Base-by-base conservation (phyloP, 768 basidiomycete genomes). In the Daedaleopsis sinensis region DNA sequence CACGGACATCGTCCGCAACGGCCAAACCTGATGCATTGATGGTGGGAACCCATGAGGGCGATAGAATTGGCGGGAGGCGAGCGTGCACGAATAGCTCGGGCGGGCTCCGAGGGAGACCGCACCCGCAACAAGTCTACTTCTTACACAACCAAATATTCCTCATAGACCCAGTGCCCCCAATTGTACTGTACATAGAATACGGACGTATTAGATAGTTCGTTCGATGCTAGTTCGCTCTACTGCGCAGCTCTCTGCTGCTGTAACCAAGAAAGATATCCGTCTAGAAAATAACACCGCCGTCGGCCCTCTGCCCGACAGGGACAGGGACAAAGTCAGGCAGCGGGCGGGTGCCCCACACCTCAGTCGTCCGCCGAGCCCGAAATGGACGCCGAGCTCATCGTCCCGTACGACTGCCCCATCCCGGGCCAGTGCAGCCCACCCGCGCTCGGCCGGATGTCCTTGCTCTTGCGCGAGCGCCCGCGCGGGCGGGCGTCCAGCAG, bases 401-500 rank as follows among this genome's bases (percentile, higher is more conserved):
- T 21, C 3, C 60, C 54, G 5, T 24, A 21, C 1, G 60, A 61
- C 18, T 43, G 49, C 2, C 49, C 55, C 23, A 23, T 13, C 3
- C 10, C 3, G 3, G 60, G 50, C 5, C 38, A 27, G 23, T 52
- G 55, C 61, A 62, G 51, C 36, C 51, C 57, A 36, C 38, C 47
- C 43, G 44, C 13, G 46, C 63, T 62, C 15, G 66, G 27, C 55
- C 67, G 55, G 27, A 68, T 65, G 37, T 80, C 79, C 63, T 80
- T 80, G 67, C 73, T 80, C 50, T 69, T 71, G 36, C 75, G 73
- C 23, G 72, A 72, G 24, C 72, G 63, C 4, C 71, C 71, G 24
- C 72, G 66, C 5, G n/a, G 10, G 50, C 67, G 70, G 7, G 57
- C 23, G n/a, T 73, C 58, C 63, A 75, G 35, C 69, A 73, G 46